A percentile compares a stretch with the other conserved stretches of the same genome.
phyloP scores from a whole-genome alignment of 805 yeast genomes.

The Metschnikowia baotianmanensis region DNA sequence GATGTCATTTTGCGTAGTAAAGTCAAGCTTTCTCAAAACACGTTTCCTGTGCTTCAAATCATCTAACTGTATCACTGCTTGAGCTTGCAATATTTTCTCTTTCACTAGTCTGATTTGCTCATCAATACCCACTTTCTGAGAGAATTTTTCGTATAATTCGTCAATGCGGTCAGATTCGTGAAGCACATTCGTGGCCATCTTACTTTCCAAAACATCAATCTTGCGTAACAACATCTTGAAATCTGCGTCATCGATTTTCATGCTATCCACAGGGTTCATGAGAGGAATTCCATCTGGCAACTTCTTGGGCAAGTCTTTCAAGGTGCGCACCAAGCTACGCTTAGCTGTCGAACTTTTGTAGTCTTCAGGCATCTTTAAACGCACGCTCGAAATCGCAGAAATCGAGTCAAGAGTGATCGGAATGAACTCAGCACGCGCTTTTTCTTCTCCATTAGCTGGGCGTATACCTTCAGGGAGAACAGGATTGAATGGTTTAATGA shows the following conservation, averaged over 20 bases:
- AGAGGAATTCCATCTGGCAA: conserved; percentile 90
- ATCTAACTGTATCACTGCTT: conserved; percentile 89
- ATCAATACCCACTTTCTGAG: conserved; percentile 60
- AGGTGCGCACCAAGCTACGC: conserved; percentile 64
- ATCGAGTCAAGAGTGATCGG: conserved; percentile 84
- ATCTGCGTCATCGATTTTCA: conserved; percentile 85
- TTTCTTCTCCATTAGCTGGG: conserved; percentile 74
- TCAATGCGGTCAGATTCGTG: conserved; percentile 57
- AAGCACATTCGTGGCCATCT: conserved; percentile 67
- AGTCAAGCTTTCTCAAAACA: conserved; percentile 87
- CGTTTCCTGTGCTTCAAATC: conserved; percentile 91
- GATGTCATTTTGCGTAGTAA: conserved; percentile 81
- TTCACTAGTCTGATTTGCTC: conserved; percentile 57
- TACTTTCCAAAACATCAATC: conserved; percentile 77
- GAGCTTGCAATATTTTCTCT: conserved; percentile 73
- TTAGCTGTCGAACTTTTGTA: conserved; percentile 54
- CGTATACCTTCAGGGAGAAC: conserved; percentile 84
- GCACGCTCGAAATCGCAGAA: conserved; percentile 69
- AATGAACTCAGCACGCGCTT: conserved; percentile 68
- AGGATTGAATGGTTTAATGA: conserved; percentile 76
- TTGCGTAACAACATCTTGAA: conserved; percentile 71
- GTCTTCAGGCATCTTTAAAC: conserved; percentile 79
- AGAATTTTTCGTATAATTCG: conserved; percentile 63
- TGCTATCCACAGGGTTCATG: conserved; percentile 85
- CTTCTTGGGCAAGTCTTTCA: conserved; percentile 76